phyloP scores from a whole-genome alignment of 2,329 filamentous ascomycete species.

The Chalaropsis ovoidea region DNA sequence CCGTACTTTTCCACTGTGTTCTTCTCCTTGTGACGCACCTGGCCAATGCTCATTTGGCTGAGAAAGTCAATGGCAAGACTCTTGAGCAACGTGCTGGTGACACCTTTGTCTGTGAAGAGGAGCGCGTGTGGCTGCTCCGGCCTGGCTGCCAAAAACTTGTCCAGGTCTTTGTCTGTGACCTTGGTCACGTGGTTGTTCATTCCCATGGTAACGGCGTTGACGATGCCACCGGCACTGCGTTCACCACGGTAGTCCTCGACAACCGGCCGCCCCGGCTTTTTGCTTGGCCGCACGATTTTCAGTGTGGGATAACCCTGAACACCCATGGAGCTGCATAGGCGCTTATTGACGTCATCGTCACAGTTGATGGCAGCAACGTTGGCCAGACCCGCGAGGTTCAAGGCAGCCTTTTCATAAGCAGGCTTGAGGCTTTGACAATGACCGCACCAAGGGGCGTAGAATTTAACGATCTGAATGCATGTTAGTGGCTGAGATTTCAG shows the following conservation, averaged over 20 bases:
- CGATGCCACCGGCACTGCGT: constrained; percentile 74
- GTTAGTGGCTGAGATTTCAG: constrained; percentile 14
- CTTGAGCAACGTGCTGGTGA: constrained; percentile 70
- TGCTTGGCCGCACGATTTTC: constrained; percentile 80
- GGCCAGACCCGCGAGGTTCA: constrained; percentile 77
- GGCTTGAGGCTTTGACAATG: constrained; percentile 95
- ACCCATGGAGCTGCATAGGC: constrained; percentile 72
- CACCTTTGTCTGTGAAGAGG: constrained; percentile 87
- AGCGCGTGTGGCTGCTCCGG: constrained; percentile 68
- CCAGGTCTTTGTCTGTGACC: constrained; percentile 67
- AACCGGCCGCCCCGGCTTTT: constrained; percentile 62
- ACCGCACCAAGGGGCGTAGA: constrained; percentile 96
- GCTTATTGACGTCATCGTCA: constrained; percentile 87
- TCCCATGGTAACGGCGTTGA: constrained; percentile 71
- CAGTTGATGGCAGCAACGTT: constrained; percentile 94
- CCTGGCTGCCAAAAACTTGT: constrained; percentile 61
- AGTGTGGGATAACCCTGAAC: constrained; percentile 91
- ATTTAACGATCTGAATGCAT: constrained; percentile 53
- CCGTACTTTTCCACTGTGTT: constrained; percentile 62
- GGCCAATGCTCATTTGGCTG: constrained; percentile 65
- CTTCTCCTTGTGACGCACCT: constrained; percentile 72
- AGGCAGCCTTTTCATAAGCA: constrained; percentile 87
- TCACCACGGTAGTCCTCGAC: constrained; percentile 87
- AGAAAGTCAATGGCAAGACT: constrained; percentile 86
- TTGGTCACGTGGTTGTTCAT: constrained; percentile 87